phyloP scores from a whole-genome alignment of 2,329 filamentous ascomycete genomes.

The Ceratocystis cacaofunesta region DNA sequence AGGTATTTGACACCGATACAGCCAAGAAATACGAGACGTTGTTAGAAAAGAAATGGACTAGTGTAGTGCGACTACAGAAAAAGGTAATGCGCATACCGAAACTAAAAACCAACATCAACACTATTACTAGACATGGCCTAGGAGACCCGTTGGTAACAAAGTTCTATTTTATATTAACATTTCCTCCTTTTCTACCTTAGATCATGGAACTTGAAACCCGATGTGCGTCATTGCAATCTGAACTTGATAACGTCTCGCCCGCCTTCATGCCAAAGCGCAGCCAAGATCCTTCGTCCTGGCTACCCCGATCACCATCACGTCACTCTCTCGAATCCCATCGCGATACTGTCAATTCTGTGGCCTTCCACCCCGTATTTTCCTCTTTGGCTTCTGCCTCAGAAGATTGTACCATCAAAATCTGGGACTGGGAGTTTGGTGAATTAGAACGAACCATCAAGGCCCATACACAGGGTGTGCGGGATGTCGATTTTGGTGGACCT shows the following conservation, averaged over 20 bases:
- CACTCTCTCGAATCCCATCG: slow-evolving; percentile 76
- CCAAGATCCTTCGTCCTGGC: slow-evolving; percentile 72
- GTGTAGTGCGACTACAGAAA: slow-evolving; percentile 84
- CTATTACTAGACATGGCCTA: slow-evolving; percentile 13
- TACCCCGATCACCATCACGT: slow-evolving; percentile 67
- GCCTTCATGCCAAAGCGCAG: slow-evolving; percentile 62
- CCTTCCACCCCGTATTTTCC: slow-evolving; percentile 85
- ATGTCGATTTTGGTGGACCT: slow-evolving; percentile 81
- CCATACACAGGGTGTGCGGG: slow-evolving; percentile 75
- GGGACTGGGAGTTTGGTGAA: slow-evolving; percentile 92
- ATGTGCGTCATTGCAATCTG: slow-evolving; percentile 57
- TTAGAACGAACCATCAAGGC: slow-evolving; percentile 82
- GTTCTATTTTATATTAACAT: not conserved
- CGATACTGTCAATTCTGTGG: slow-evolving; percentile 67
- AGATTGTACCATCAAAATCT: slow-evolving; percentile 89
- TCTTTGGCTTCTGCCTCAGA: slow-evolving; percentile 82
- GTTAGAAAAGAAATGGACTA: slow-evolving; percentile 97
- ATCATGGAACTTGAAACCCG: slow-evolving; percentile 86
- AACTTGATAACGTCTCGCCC: slow-evolving; percentile 70
- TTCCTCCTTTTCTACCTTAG: slow-evolving; percentile 29
- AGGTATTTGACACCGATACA: slow-evolving; percentile 61
- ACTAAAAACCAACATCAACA: not conserved
- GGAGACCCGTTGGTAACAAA: slow-evolving; percentile 6
- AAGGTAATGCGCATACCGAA: slow-evolving; percentile 43
- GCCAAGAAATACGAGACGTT: slow-evolving; percentile 89